Percentiles rank a stretch among this genome's conserved stretches.
These are phyloP conservation scores for Boletus sp. DNA, from an alignment of 768 basidiomycete genomes.

Conservation along the genomic window DNA sequence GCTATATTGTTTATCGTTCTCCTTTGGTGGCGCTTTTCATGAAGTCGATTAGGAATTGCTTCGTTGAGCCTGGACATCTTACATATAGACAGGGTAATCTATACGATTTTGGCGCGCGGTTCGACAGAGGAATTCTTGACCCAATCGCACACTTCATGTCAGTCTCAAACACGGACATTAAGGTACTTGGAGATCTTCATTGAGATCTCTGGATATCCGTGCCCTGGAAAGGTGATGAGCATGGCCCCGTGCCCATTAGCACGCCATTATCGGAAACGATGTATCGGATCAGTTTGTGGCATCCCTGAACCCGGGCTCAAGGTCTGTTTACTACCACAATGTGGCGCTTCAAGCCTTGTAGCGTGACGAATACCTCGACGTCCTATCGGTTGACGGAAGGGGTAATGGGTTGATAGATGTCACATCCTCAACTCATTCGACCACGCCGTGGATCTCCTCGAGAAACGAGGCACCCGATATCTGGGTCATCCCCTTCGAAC, in stretches of 20 bases:
- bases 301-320: conserved; percentile 10
- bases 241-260: neutral
- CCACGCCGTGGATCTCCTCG: conserved; percentile 41
- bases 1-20: conserved; percentile 74
- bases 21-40: conserved; percentile 77
- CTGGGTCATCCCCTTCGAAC: conserved; percentile 44
- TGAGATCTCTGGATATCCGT: neutral
- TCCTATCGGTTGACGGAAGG: neutral
- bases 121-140: neutral
- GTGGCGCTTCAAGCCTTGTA: neutral
- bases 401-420: neutral
- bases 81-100: conserved; percentile 29
- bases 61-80: conserved; percentile 18
- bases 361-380: neutral
- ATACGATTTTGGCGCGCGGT: conserved; percentile 9
- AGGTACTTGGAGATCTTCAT: neutral
- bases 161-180: neutral
- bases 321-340: neutral
- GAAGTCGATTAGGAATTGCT: conserved; percentile 17
- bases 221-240: neutral
- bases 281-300: neutral
- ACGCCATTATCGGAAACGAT: neutral
- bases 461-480: conserved; percentile 46
- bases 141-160: neutral
- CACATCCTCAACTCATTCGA: neutral